Percentiles rank a stretch among this genome's conserved stretches.
phyloP scores from a whole-genome alignment of 73 alveolate genomes.

The Halteria grandinella region DNA sequence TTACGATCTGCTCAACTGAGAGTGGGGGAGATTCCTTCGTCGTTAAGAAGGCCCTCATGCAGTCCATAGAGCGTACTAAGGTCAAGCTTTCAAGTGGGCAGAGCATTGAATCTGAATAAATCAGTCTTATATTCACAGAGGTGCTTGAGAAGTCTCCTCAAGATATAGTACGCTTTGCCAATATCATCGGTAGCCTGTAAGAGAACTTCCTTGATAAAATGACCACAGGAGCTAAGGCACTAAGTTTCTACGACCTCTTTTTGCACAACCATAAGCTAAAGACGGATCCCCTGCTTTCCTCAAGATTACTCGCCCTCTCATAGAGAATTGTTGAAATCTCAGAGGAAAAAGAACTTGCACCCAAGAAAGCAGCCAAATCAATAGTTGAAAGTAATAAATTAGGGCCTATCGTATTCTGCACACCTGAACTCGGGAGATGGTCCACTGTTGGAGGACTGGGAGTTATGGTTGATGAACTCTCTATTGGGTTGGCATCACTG shows the following conservation, averaged over 20 bases:
- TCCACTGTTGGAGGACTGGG: conserved; percentile 98
- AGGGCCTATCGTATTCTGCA: conserved; percentile 95
- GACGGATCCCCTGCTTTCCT: conserved; percentile 8
- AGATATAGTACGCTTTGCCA: conserved; percentile 17
- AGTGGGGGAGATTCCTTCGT: conserved; percentile 44
- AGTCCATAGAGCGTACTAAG: conserved; percentile 63
- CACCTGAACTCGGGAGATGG: conserved; percentile 98
- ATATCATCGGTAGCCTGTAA: conserved; percentile 37
- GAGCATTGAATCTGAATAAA: conserved; percentile 49
- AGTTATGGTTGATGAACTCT: conserved; percentile 98
- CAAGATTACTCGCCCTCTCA: conserved; percentile 34
- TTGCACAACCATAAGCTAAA: conserved; percentile 28
- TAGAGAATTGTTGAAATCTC: conserved; percentile 12
- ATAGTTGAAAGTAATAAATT: conserved; percentile 80
- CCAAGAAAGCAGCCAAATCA: conserved; percentile 61
- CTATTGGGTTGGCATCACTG: conserved; percentile 87
- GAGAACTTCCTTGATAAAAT: conserved; percentile 43
- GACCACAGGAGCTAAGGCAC: too few species aligned
- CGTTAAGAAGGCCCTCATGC: conserved; percentile 26
- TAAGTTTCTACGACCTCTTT: conserved; percentile 37
- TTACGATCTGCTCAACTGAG: conserved; percentile 38
- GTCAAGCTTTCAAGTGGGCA: neutral
- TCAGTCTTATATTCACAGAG: conserved; percentile 60
- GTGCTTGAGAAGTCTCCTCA: conserved; percentile 48
- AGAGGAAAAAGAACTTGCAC: conserved; percentile 51